Base-by-base conservation (phyloP, 1,284 basidiomycete genomes). In the Ceratobasidium sp. region DNA sequence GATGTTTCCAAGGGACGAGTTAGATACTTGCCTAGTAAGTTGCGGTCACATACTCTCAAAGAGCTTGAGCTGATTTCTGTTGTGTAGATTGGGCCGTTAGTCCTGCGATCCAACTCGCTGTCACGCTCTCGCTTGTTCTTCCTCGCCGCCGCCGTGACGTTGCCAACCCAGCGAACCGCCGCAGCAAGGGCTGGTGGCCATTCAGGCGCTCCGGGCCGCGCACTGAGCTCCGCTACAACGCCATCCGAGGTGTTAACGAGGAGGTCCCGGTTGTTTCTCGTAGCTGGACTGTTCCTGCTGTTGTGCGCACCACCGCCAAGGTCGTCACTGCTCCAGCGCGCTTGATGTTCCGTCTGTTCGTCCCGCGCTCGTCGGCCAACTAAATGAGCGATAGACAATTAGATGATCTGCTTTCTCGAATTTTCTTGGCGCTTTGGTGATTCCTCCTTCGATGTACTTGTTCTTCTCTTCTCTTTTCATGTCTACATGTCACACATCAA, bases 21-120 rank as follows among this genome's bases (percentile, higher is more conserved):
- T 41, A 39, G 67, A 30, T 71, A 71, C 41, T 26, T 71, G 67
- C 67, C 67, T 48, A 55, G 67, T 71, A 16, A 57, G 67, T 71
- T 43, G 21, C 55, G 18, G 28, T 28, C 45, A 5, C 28, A 30
- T 23, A 10, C 26, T 26, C 23, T 6, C 16, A 32, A 30, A 16
- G 48, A 21, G 21, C 18, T 43, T 14, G n/a, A 21, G 36, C 21
- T 26, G 28, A 32, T 50, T 12, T 4, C 26, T 59, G 2, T 41
- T 41, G 6, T 41, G 6, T 28, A 70, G 65, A 70, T 28, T 70
- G 65, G 65, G 65, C 65, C 41, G 39, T 70, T 32, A 70, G 65
- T 58, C 65, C 65, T 32, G 65, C 65, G 52, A 70, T 70, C 48
- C 65, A 70, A 36, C 41, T 70, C 26, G 65, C 65, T 10, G 65